Percentiles rank a stretch among this genome's conserved stretches.
Conservation (phyloP, 192 early-diverging fungal genomes). For the Phycomyces nitens region DNA sequence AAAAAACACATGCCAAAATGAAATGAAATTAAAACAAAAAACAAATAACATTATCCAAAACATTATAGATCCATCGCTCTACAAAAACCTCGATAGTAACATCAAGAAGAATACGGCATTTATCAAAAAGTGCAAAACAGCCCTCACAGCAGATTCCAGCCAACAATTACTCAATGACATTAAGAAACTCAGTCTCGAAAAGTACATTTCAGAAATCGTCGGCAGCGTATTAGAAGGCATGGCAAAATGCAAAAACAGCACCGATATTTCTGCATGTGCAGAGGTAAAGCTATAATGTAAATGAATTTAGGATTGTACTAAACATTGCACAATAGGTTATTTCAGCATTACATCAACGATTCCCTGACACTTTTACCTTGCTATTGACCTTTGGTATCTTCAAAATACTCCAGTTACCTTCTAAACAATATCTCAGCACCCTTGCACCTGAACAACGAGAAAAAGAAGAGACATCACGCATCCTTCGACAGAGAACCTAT, state of each 20-base stretch:
- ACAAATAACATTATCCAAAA: too few species aligned
- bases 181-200: conserved; percentile 86
- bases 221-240: conserved; percentile 76
- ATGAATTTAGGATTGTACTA: too few species aligned
- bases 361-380: conserved; percentile 73
- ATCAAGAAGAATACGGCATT: conserved; percentile 98
- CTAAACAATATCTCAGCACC: conserved; percentile 52
- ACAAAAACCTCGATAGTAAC: conserved; percentile 81
- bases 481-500: conserved; percentile 60
- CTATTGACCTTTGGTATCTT: conserved; percentile 62
- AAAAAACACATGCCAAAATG: background rate
- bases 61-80: background rate
- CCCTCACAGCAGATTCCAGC: conserved; percentile 59
- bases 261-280: conserved; percentile 78
- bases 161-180: conserved; percentile 78
- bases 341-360: conserved; percentile 86
- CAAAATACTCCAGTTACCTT: conserved; percentile 62
- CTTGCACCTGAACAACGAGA: conserved; percentile 78
- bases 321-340: conserved; percentile 49
- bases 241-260: conserved; percentile 58
- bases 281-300: conserved; percentile 52
- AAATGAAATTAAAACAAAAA: background rate
- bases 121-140: conserved; percentile 86
- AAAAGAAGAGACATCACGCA: conserved; percentile 74
- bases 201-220: conserved; percentile 93